phyloP scores from a whole-genome alignment of 2,329 filamentous ascomycete genomes.

The Botrytis fabae region DNA sequence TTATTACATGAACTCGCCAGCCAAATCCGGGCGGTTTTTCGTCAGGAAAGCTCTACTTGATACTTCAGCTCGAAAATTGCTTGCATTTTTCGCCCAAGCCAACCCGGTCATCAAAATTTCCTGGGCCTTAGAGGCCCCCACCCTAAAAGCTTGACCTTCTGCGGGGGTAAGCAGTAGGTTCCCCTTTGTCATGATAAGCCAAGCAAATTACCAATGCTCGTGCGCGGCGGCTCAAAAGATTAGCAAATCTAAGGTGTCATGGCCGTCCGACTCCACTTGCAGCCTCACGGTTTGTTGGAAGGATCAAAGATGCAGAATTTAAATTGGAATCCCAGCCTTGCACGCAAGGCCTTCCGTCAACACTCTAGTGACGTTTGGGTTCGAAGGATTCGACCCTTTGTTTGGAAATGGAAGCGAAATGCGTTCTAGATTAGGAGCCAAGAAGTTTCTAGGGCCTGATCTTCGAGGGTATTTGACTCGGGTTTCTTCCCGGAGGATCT shows the following conservation, averaged over 20 bases:
- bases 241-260: background rate
- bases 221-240: constrained; percentile 19
- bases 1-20: background rate
- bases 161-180: background rate
- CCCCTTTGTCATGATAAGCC: background rate
- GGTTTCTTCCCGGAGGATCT: background rate
- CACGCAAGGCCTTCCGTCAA: background rate
- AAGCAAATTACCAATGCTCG: constrained; percentile 6
- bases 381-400: constrained; percentile 3
- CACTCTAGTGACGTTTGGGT: background rate
- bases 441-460: constrained; percentile 1
- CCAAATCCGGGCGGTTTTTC: background rate
- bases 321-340: constrained; percentile 2
- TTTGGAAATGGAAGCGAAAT: background rate
- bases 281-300: constrained; percentile 1
- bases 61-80: background rate
- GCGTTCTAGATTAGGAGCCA: background rate
- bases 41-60: background rate
- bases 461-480: background rate
- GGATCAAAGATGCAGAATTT: constrained; percentile 11
- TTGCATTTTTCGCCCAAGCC: background rate
- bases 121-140: background rate
- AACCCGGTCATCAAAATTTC: constrained; percentile 1
- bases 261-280: constrained; percentile 11
- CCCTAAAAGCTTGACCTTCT: constrained; percentile 4